Evolutionary conservation across 345 rosid species (phyloP).

Genomic region (Citrus trifoliata): DNA sequence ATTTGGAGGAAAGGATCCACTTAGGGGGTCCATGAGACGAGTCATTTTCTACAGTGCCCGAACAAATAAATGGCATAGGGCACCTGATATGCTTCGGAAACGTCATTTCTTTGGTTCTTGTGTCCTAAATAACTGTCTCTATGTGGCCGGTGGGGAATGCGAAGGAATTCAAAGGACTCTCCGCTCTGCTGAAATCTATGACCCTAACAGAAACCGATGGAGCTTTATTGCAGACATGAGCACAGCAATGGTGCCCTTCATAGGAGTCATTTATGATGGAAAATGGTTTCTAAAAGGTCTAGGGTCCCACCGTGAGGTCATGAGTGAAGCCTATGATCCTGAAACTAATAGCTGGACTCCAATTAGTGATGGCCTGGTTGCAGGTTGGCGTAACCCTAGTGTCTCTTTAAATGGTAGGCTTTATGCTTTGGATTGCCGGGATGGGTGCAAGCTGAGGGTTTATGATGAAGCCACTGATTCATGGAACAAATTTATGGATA

Average conservation of each 20-base stretch:
- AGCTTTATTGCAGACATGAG: slow-evolving; percentile 91
- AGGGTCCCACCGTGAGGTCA: slow-evolving; percentile 80
- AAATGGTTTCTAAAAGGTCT: slow-evolving; percentile 95
- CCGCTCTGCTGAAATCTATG: slow-evolving; percentile 93
- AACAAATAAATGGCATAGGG: slow-evolving; percentile 95
- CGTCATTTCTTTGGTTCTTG: slow-evolving; percentile 93
- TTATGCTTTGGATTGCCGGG: slow-evolving; percentile 84
- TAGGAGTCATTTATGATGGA: slow-evolving; percentile 81
- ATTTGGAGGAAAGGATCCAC: slow-evolving; percentile 95
- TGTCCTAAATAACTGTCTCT: slow-evolving; percentile 87
- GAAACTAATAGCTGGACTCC: slow-evolving; percentile 71
- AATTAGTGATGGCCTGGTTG: slow-evolving; percentile 76
- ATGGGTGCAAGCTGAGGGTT: slow-evolving; percentile 85
- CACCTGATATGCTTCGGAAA: slow-evolving; percentile 94
- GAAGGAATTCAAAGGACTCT: slow-evolving; percentile 92
- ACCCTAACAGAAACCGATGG: slow-evolving; percentile 86
- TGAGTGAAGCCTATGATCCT: slow-evolving; percentile 90
- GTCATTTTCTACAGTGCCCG: slow-evolving; percentile 86
- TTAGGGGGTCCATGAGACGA: slow-evolving; percentile 84
- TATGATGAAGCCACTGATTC: slow-evolving; percentile 70
- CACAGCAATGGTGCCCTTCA: slow-evolving; percentile 96
- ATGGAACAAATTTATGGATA: slow-evolving; percentile 84
- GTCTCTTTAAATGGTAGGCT: slow-evolving; percentile 68
- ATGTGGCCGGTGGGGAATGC: slow-evolving; percentile 98
- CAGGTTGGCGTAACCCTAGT: slow-evolving; percentile 94